Evolutionary conservation across 1,139 yeast genomes (phyloP), one percentile per base, ranked within the genome.

Genomic region (Kurtzmaniella quercitrusa): DNA sequence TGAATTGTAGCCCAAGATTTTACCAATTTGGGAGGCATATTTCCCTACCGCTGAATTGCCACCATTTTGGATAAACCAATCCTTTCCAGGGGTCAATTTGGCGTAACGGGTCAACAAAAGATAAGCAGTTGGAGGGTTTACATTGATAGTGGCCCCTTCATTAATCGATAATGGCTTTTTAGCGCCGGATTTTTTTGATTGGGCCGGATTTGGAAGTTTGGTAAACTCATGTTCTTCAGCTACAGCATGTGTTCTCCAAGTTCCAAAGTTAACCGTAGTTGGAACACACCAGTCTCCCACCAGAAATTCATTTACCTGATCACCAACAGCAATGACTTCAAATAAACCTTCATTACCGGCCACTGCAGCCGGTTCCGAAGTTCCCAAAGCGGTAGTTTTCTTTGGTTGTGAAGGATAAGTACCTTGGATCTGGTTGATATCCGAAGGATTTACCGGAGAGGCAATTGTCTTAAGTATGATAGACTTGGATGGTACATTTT

Each of bases 41-140:
- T 90, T 82, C n/a, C 97, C 96, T 11, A 93, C 98, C 18, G 95
- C 95, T 7, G 96, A 88, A 52, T 89, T 93, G 37, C 96, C 98
- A 34, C 97, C 98, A 58, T 93, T 93, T 65, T 93, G 98, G 50
- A 94, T 82, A 54, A 93, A 79, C 96, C 96, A 94, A 62, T 93
- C 97, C 50, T 64, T 63, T 10, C 91, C 93, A 2, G 81, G 72
- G 39, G 62, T 58, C 62, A 87, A 73, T 41, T 80, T 72, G 40
- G 74, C 77, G 59, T 79, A 88, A 60, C 83, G 78, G 23, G 84
- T 83, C 48, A 93, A 82, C 87, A 94, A 78, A 63, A 89, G 88
- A 57, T 82, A 88, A 0, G 98, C 98, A 8, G 97, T 88, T 47
- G 87, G 77, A 2, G 98, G 98, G 60, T 93, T 93, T 43, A 94